phyloP scores from a whole-genome alignment of 768 basidiomycete genomes.

The Boletus fagicola region DNA sequence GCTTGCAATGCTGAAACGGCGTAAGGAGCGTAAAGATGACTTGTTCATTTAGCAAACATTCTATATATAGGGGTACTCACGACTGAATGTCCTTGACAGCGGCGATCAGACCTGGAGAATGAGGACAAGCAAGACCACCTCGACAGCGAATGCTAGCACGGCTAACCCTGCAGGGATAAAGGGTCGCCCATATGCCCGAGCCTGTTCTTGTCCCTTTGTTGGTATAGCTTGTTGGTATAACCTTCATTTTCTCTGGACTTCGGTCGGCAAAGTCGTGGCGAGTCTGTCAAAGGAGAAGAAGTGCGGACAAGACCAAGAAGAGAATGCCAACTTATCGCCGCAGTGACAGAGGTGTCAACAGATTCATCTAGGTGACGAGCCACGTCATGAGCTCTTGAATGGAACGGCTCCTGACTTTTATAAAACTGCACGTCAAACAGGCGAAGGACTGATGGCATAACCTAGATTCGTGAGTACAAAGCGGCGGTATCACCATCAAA shows the following conservation, averaged over 20 bases:
- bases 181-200: conserved; percentile 68
- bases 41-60: not conserved
- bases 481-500: conserved; percentile 78
- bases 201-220: conserved; percentile 60
- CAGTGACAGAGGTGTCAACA: not conserved
- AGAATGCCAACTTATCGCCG: conserved; percentile 50
- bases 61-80: conserved; percentile 6
- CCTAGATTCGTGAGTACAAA: conserved; percentile 74
- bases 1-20: not conserved
- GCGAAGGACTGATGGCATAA: conserved; percentile 69
- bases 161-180: conserved; percentile 82
- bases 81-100: conserved; percentile 12
- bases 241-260: conserved; percentile 32
- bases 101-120: conserved; percentile 40
- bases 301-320: conserved; percentile 57
- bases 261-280: conserved; percentile 76
- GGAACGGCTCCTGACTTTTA: conserved; percentile 48
- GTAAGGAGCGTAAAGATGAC: not conserved
- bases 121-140: conserved; percentile 63
- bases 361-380: not conserved
- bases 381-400: not conserved
- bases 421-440: conserved; percentile 78
- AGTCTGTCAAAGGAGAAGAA: conserved; percentile 65
- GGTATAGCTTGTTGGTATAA: conserved; percentile 40
- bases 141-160: conserved; percentile 52